A percentile compares a stretch with the other conserved stretches of the same genome.
Evolutionary conservation across 75 land plant genomes (phyloP).

Genomic region (Chamaecyparis obtusa): DNA sequence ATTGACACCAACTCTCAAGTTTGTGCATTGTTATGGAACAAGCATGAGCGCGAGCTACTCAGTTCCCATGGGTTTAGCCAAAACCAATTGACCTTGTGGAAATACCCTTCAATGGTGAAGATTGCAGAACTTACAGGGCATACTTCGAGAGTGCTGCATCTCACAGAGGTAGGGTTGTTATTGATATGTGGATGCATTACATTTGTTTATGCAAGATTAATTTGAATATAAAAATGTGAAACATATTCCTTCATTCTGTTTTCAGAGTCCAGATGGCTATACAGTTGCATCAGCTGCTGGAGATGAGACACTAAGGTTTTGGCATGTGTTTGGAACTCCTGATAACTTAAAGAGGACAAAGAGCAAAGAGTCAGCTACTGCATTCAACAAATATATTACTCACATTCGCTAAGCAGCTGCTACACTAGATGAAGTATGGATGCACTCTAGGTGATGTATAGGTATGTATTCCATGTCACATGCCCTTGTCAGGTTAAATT

Average conservation of each 20-base stretch:
- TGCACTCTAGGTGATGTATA: background rate
- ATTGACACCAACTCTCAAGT: conserved; percentile 88
- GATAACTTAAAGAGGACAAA: conserved; percentile 24
- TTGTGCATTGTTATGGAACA: conserved; percentile 79
- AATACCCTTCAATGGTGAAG: conserved; percentile 74
- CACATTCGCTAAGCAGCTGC: background rate
- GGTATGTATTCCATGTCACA: background rate
- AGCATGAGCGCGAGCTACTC: conserved; percentile 75
- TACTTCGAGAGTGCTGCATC: conserved; percentile 57
- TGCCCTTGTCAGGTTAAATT: background rate
- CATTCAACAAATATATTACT: background rate
- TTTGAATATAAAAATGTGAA: background rate
- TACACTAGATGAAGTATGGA: background rate
- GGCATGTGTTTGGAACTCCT: conserved; percentile 89
- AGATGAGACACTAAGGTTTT: conserved; percentile 83
- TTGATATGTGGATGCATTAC: background rate
- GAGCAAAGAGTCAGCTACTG: conserved; percentile 2
- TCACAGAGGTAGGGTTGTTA: conserved; percentile 44
- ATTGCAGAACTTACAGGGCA: conserved; percentile 77
- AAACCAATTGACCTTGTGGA: conserved; percentile 67
- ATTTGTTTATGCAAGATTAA: background rate
- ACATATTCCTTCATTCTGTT: background rate
- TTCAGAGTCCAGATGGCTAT: conserved; percentile 85
- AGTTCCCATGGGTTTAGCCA: conserved; percentile 82
- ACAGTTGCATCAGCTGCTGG: conserved; percentile 89